These are phyloP conservation scores for Fusarium lyarnte DNA, from an alignment of 2,329 filamentous ascomycete species.

Conservation along the genomic window DNA sequence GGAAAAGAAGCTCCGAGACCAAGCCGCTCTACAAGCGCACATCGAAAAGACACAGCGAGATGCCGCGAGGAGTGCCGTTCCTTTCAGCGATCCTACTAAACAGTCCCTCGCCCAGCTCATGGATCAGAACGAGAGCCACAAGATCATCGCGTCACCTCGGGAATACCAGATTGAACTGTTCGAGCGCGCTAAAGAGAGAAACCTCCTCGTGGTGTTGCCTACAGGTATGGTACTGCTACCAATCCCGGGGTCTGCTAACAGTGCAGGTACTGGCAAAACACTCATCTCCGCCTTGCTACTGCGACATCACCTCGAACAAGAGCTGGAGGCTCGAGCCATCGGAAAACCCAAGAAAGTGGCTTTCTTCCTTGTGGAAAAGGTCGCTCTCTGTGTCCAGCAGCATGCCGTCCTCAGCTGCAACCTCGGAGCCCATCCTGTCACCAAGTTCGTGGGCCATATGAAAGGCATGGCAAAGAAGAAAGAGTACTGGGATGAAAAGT, in stretches of 20 bases:
- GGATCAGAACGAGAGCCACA: constrained; percentile 51
- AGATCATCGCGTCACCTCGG: constrained; percentile 79
- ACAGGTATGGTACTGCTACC: constrained; percentile 65
- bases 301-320: constrained; percentile 77
- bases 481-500: constrained; percentile 62
- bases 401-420: constrained; percentile 83
- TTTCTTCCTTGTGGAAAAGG: constrained; percentile 92
- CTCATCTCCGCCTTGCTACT: constrained; percentile 92
- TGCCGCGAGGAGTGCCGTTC: constrained; percentile 45
- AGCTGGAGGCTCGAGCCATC: constrained; percentile 73
- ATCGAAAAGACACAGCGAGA: constrained; percentile 50
- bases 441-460: constrained; percentile 79
- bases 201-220: constrained; percentile 92
- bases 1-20: constrained; percentile 60
- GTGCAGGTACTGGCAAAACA: constrained; percentile 88
- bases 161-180: constrained; percentile 95
- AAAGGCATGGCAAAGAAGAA: constrained; percentile 52
- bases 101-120: constrained; percentile 49
- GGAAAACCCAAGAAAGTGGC: constrained; percentile 72
- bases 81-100: constrained; percentile 41
- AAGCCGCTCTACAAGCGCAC: constrained; percentile 60
- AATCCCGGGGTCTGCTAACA: neutral
- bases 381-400: constrained; percentile 91
- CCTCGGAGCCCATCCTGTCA: constrained; percentile 74
- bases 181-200: constrained; percentile 83